phyloP scores from a whole-genome alignment of 371 early-diverging fungal species.

The Saksenaea vasiformis region DNA sequence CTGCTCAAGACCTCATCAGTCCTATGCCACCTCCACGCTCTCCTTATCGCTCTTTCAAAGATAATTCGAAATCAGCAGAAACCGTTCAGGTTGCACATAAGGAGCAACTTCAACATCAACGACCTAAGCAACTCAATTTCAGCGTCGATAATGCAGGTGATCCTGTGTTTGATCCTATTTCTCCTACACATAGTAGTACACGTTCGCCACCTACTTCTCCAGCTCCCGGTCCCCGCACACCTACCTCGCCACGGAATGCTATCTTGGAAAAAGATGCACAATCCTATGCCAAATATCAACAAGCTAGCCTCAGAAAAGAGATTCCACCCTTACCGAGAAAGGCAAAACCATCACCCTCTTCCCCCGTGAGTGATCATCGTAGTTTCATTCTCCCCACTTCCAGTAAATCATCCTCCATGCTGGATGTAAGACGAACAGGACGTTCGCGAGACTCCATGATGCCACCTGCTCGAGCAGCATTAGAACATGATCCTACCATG shows the following conservation, averaged over 20 bases:
- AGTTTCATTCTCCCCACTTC: constrained; percentile 25
- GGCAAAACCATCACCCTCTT: constrained; percentile 11
- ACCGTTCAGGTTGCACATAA: constrained; percentile 14
- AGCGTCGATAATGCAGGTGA: constrained; percentile 4
- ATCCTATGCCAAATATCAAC: constrained; percentile 19
- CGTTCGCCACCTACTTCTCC: constrained; percentile 8
- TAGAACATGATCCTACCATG: constrained; percentile 41
- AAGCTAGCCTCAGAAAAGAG: constrained; percentile 5
- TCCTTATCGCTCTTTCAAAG: constrained; percentile 20
- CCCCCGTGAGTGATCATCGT: constrained; percentile 10
- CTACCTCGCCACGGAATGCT: constrained; percentile 9
- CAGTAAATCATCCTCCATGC: constrained; percentile 28
- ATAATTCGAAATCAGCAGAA: constrained; percentile 8
- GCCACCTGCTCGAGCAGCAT: constrained; percentile 29
- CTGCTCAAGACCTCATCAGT: constrained; percentile 8
- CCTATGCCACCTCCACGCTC: constrained; percentile 24
- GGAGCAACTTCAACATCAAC: constrained; percentile 14
- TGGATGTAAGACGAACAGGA: constrained; percentile 23
- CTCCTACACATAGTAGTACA: not conserved
- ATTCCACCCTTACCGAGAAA: constrained; percentile 5
- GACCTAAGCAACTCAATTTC: constrained; percentile 15
- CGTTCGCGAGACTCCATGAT: constrained; percentile 32
- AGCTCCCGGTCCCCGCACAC: constrained; percentile 1
- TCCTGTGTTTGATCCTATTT: constrained; percentile 1
- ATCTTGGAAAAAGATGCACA: constrained; percentile 17